These are phyloP conservation scores for Phytopythium kandeliae DNA, from an alignment of 352 stramenopile species.

Conservation along the genomic window DNA sequence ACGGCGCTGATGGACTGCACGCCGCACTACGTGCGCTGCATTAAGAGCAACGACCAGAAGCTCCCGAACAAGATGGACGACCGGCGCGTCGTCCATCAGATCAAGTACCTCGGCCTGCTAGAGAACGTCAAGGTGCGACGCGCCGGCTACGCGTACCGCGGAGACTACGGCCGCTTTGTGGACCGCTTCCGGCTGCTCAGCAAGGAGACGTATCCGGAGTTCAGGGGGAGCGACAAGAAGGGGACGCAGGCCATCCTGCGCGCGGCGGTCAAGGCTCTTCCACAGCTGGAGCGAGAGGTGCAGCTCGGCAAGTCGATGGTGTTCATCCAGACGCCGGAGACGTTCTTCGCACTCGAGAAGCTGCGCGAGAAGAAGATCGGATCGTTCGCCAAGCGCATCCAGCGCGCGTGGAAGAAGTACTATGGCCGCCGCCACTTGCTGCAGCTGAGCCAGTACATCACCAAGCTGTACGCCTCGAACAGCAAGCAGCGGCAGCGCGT, in stretches of 20 bases:
- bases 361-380: slow-evolving; percentile 77
- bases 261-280: slow-evolving; percentile 59
- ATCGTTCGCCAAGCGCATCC: slow-evolving; percentile 72
- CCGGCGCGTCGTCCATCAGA: slow-evolving; percentile 81
- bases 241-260: slow-evolving; percentile 78
- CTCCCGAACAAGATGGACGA: slow-evolving; percentile 81
- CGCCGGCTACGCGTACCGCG: slow-evolving; percentile 78
- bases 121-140: slow-evolving; percentile 88
- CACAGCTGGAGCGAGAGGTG: slow-evolving; percentile 72
- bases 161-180: slow-evolving; percentile 83
- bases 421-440: slow-evolving; percentile 75
- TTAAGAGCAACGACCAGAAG: slow-evolving; percentile 91
- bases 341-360: slow-evolving; percentile 88
- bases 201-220: slow-evolving; percentile 81
- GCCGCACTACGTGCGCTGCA: slow-evolving; percentile 89
- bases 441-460: slow-evolving; percentile 80
- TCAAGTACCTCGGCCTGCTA: slow-evolving; percentile 84
- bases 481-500: slow-evolving; percentile 81
- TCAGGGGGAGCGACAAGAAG: slow-evolving; percentile 77
- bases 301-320: slow-evolving; percentile 89
- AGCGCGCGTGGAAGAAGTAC: slow-evolving; percentile 81
- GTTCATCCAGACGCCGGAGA: slow-evolving; percentile 88
- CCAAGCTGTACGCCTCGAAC: slow-evolving; percentile 75
- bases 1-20: slow-evolving; percentile 86
- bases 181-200: slow-evolving; percentile 80